A percentile compares a stretch with the other conserved stretches of the same genome.
These are phyloP conservation scores for Nissolia schottii DNA, from an alignment of 306 rosid species.

Conservation along the genomic window DNA sequence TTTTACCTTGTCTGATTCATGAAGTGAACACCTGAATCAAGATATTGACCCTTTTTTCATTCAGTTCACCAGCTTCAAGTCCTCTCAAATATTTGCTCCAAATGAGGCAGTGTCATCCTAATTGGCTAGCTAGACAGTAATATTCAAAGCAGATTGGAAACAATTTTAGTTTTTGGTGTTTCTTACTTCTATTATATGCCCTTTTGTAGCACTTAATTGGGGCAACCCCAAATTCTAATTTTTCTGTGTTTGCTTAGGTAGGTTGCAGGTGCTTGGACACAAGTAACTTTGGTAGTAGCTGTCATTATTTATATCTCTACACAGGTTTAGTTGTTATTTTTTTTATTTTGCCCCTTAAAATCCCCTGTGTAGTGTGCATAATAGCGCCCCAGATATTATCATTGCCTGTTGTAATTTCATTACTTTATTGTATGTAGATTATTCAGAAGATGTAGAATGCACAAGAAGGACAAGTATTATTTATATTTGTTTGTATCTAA, in stretches of 20 bases:
- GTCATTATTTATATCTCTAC: slow-evolving; percentile 22
- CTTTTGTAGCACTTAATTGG: slow-evolving; percentile 27
- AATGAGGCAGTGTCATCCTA: slow-evolving; percentile 14
- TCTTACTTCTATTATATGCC: slow-evolving; percentile 33
- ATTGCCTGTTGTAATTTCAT: slow-evolving; percentile 34
- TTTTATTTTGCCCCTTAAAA: neutral
- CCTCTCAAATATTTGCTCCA: neutral
- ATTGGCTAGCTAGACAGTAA: slow-evolving; percentile 34
- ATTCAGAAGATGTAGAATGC: slow-evolving; percentile 50
- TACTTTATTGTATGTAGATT: slow-evolving; percentile 50
- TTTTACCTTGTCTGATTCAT: too few species aligned
- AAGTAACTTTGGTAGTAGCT: slow-evolving; percentile 29
- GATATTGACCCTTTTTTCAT: neutral
- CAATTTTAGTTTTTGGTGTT: slow-evolving; percentile 23
- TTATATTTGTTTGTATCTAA: too few species aligned
- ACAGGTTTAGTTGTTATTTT: too few species aligned
- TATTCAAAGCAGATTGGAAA: slow-evolving; percentile 26
- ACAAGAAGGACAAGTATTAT: too few species aligned
- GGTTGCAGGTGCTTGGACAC: slow-evolving; percentile 54
- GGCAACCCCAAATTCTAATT: slow-evolving; percentile 27
- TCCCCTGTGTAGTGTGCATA: neutral
- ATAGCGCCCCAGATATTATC: slow-evolving; percentile 20
- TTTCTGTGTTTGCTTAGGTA: slow-evolving; percentile 49
- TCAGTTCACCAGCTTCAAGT: slow-evolving; percentile 4
- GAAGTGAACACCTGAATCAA: slow-evolving; percentile 26